These are phyloP conservation scores for Ruellia speciosa DNA, from an alignment of 305 asterid genomes.

Conservation along the genomic window DNA sequence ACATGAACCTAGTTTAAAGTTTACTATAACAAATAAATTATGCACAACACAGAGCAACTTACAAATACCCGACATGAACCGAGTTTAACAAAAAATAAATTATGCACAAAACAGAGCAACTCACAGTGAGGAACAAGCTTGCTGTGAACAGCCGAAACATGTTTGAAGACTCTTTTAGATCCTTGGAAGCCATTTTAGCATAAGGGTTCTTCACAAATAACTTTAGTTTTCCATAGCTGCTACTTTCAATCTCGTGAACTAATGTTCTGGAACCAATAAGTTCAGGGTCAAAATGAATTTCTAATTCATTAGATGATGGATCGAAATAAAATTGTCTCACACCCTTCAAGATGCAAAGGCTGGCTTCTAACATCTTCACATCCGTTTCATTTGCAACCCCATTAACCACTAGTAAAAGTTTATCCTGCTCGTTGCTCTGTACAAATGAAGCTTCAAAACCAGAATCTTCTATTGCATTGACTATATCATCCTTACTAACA, in stretches of 20 bases:
- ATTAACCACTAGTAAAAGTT: constrained; percentile 57
- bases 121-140: constrained; percentile 83
- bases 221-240: constrained; percentile 64
- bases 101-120: constrained; percentile 27
- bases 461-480: constrained; percentile 87
- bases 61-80: too few relatives aligned
- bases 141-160: constrained; percentile 81
- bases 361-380: constrained; percentile 61
- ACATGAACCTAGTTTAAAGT: too few relatives aligned
- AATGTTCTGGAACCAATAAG: constrained; percentile 75
- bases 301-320: constrained; percentile 48
- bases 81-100: background rate
- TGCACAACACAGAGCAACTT: too few relatives aligned
- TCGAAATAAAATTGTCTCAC: constrained; percentile 63
- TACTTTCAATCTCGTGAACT: constrained; percentile 67
- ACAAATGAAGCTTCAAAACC: constrained; percentile 95
- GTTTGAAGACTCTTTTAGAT: constrained; percentile 72
- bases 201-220: constrained; percentile 75
- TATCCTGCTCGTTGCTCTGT: constrained; percentile 88
- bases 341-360: constrained; percentile 61
- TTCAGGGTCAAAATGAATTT: constrained; percentile 86
- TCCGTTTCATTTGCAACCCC: constrained; percentile 68
- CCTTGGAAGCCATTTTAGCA: constrained; percentile 81
- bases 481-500: constrained; percentile 65
- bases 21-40: too few relatives aligned